Base-by-base conservation (phyloP, 2,329 filamentous ascomycete species). In the Phialophora verrucosa region DNA sequence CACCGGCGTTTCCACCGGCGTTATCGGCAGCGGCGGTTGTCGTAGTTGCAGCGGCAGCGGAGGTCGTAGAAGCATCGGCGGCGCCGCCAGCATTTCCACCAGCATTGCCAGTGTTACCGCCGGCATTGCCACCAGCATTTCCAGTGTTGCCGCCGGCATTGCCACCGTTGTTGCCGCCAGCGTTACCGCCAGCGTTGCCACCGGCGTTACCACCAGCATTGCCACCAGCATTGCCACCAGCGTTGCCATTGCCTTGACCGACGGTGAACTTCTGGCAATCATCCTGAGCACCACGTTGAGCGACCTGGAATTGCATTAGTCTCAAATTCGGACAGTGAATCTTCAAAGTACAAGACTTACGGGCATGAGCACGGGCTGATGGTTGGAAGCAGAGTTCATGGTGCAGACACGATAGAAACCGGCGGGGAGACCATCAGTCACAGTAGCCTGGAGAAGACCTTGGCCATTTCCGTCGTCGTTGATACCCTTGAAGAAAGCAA, bases 331-430 rank as follows among this genome's bases (percentile, higher is more conserved):
- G 20, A 10, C 29, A 2, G 6, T 25, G n/a, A 27, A 20, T 27
- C n/a, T 20, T 42, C 32, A 2, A 38, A 54, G 8, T 11, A 4
- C 17, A 35, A 59, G 6, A 70, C 70, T 70, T 67, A 73, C 72
- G 31, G 85, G 85, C 85, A 87, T 87, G 27, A 84, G 72, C 1
- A 87, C 85, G 14, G 84, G 84, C 74, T 86, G 84, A 74, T 90
- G 88, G 80, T 90, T 90, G 71, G 85, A 79, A n/a, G 88, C 78
- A 67, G 83, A 78, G 31, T 83, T 82, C 84, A 90, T 88, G 73
- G 84, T 86, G 82, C 88, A 90, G 68, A 88, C 78, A 72, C 88
- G 86, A 79, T 89, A 90, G 79, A 85, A 87, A 42, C 87, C 87
- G 2, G 82, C 80, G 2, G 86, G 85, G 2, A 90, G 83, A 73